Evolutionary conservation across 2,329 filamentous ascomycete genomes (phyloP).

Genomic region (Talaromyces islandicus): DNA sequence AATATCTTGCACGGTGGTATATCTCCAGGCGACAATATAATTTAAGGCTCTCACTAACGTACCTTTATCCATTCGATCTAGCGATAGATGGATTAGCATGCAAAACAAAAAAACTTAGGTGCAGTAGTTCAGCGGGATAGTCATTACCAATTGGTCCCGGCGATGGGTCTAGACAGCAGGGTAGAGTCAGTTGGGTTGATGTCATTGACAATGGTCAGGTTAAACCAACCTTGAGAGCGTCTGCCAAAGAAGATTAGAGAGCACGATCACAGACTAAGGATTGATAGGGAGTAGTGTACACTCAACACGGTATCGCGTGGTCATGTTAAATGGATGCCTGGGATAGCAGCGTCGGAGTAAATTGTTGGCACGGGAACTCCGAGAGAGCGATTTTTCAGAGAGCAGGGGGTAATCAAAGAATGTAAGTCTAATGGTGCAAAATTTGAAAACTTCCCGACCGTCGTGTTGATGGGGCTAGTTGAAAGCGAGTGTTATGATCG

Average conservation of each 20-base stretch:
- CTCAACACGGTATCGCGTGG: constrained; percentile 56
- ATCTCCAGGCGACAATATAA: constrained; percentile 7
- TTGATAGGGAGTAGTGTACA: constrained; percentile 44
- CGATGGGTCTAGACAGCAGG: constrained; percentile 66
- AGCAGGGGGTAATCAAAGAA: not conserved
- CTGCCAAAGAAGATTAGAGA: constrained; percentile 30
- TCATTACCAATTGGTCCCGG: constrained; percentile 72
- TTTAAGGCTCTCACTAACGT: constrained; percentile 12
- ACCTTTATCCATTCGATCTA: constrained; percentile 88
- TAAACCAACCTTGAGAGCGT: constrained; percentile 56
- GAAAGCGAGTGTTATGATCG: not conserved
- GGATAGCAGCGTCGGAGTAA: not conserved
- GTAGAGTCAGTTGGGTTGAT: not conserved
- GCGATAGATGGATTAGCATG: not conserved
- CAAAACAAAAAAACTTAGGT: not conserved
- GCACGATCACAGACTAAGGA: constrained; percentile 1
- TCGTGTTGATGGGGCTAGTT: not conserved
- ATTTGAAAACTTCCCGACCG: not conserved
- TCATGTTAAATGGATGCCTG: constrained; percentile 26
- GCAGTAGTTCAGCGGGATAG: not conserved
- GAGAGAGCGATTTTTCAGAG: not conserved
- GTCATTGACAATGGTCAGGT: not conserved
- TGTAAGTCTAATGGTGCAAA: not conserved
- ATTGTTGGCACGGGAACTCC: not conserved
- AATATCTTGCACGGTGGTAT: not conserved